Percentiles rank a stretch among this genome's conserved stretches.
phyloP scores from a whole-genome alignment of 306 rosid genomes.

The Cajanus cajan region DNA sequence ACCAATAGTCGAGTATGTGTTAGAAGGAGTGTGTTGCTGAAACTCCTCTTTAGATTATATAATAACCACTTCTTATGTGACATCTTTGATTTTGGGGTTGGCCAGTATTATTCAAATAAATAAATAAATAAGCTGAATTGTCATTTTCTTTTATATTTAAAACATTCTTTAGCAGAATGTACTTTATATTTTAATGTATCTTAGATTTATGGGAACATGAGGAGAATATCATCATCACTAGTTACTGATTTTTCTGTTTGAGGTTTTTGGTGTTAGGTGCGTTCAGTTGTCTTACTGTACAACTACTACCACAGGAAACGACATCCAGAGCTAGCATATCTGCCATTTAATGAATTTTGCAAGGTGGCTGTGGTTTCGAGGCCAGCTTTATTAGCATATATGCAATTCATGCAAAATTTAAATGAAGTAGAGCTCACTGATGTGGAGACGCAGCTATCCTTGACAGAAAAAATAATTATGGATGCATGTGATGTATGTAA shows the following conservation, averaged over 20 bases:
- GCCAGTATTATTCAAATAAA: not conserved
- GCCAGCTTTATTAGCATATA: slow-evolving; percentile 58
- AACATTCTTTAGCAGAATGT: not conserved
- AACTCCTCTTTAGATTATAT: not conserved
- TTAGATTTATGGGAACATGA: not conserved
- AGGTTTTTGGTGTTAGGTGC: slow-evolving; percentile 57
- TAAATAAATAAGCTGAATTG: not conserved
- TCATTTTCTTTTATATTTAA: not conserved
- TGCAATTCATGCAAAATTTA: slow-evolving; percentile 62
- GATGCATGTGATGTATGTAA: slow-evolving; percentile 66
- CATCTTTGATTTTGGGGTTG: not conserved
- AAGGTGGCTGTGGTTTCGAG: slow-evolving; percentile 61
- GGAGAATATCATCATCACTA: slow-evolving; percentile 1
- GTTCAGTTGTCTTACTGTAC: slow-evolving; percentile 69
- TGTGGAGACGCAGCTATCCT: slow-evolving; percentile 63
- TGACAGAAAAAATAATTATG: slow-evolving; percentile 66
- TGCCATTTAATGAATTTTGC: slow-evolving; percentile 66
- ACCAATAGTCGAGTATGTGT: no score
- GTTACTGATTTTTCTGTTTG: slow-evolving; percentile 35
- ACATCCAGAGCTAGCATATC: slow-evolving; percentile 50
- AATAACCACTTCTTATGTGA: not conserved
- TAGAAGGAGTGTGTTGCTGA: no score
- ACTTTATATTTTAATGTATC: not conserved
- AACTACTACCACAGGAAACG: slow-evolving; percentile 77
- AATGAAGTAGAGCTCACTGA: slow-evolving; percentile 51